Evolutionary conservation across 345 rosid species (phyloP), one percentile per base, ranked within the genome.

Genomic region (Dipteronia dyeriana): DNA sequence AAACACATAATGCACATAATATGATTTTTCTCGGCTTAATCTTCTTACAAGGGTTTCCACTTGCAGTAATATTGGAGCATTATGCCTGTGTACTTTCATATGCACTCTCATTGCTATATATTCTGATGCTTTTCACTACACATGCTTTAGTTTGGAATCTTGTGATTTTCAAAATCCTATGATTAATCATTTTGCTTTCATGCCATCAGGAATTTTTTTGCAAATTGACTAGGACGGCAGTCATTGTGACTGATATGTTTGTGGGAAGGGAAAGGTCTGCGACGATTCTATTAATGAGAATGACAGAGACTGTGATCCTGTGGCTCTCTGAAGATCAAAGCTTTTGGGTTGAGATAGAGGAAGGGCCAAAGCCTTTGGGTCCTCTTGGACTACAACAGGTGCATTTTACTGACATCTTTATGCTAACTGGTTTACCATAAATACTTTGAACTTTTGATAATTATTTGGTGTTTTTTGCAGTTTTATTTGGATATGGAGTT

Each of bases 401-500:
- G 66, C 29, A n/a, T 25, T 17, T 17, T 57, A 10, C 51, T 53
- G 22, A 63, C 62, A n/a, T 71, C 65, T 26, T 19, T 59, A 9
- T 71, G 7, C 31, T 25, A 23, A 25, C 43, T 56, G 22, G 10
- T 31, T 26, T 22, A 22, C 17, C 39, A 10, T 31, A 43, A 63
- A 20, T 45, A 2, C 34, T 29, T 22, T 22, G n/a, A 56, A 54
- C 9, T 63, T 74, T 38, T 62, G 53, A n/a, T 20, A 73, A 67
- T 9, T n/a, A 19, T 68, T 79, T 80, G 71, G 34, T 43, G 59
- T 64, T 41, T 41, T 22, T 6, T 79, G 85, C 90, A 95, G 97
- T 86, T 95, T 80, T 95, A 95, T 82, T 74, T 95, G 79, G 99
- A 95, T 59, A 93, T 93, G 98, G 94, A 95, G 84, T 93, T 93